Evolutionary conservation across 2,329 filamentous ascomycete species (phyloP).

Genomic region (Magnaporthiopsis incrustans): DNA sequence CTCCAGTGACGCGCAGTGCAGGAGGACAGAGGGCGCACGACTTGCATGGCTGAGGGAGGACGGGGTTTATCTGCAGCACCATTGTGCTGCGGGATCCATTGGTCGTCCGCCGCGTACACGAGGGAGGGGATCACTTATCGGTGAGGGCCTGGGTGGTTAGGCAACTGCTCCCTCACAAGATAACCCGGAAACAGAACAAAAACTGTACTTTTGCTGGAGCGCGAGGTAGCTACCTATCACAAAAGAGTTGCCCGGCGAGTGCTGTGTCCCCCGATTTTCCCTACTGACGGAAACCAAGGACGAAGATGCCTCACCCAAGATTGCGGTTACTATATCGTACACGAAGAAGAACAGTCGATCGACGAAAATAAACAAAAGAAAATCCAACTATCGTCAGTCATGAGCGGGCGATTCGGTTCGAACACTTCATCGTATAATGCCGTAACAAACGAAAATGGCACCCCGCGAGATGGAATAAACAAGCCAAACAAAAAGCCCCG

Average conservation of each 20-base stretch:
- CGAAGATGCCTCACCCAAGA: background rate
- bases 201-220: background rate
- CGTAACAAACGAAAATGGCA: background rate
- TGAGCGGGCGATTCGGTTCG: background rate
- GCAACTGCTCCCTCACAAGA: background rate
- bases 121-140: no score
- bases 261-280: background rate
- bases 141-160: no score
- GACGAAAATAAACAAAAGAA: background rate
- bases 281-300: background rate
- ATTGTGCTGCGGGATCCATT: background rate
- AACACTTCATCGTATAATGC: background rate
- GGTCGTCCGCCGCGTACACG: background rate
- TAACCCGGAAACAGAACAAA: background rate
- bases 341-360: background rate
- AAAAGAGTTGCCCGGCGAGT: background rate
- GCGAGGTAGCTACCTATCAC: background rate
- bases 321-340: background rate
- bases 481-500: no score
- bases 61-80: background rate
- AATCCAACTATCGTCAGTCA: background rate
- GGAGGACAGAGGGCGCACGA: background rate
- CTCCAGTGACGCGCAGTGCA: no score
- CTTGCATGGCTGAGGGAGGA: background rate
- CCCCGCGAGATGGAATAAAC: background rate